phyloP scores from a whole-genome alignment of 495 filamentous ascomycete genomes.

The Hamigera avellanea region DNA sequence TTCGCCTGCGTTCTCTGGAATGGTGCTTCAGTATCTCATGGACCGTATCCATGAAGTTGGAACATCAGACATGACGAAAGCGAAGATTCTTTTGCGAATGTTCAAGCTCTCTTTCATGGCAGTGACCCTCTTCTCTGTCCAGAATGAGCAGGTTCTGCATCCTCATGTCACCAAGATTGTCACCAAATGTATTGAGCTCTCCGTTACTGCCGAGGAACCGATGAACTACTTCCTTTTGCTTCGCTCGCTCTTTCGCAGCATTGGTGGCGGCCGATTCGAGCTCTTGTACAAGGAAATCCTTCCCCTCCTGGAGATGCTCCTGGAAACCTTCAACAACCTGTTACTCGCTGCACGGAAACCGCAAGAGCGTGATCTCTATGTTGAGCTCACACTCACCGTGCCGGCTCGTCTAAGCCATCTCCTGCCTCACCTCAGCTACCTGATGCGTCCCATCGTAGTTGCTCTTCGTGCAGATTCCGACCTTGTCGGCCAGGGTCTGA shows the following conservation, averaged over 20 bases:
- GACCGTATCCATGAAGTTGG: slow-evolving; percentile 90
- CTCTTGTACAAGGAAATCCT: slow-evolving; percentile 96
- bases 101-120: slow-evolving; percentile 99
- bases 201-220: slow-evolving; percentile 88
- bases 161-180: slow-evolving; percentile 95
- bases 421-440: slow-evolving; percentile 88
- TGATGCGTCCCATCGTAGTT: slow-evolving; percentile 95
- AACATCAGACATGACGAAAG: slow-evolving; percentile 77
- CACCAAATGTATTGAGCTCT: slow-evolving; percentile 89
- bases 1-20: slow-evolving; percentile 91
- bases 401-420: slow-evolving; percentile 91
- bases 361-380: slow-evolving; percentile 86
- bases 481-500: slow-evolving; percentile 83
- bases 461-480: slow-evolving; percentile 86
- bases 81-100: slow-evolving; percentile 81
- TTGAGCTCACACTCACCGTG: slow-evolving; percentile 92
- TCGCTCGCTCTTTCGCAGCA: slow-evolving; percentile 86
- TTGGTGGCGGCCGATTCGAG: slow-evolving; percentile 94
- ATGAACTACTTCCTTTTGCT: slow-evolving; percentile 98
- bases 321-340: slow-evolving; percentile 93
- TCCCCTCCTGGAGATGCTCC: slow-evolving; percentile 88
- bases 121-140: slow-evolving; percentile 83
- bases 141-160: slow-evolving; percentile 90
- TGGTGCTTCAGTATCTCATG: slow-evolving; percentile 96
- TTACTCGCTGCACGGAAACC: slow-evolving; percentile 81